phyloP scores from a whole-genome alignment of 106 monocot species.

The Ottelia alismoides region DNA sequence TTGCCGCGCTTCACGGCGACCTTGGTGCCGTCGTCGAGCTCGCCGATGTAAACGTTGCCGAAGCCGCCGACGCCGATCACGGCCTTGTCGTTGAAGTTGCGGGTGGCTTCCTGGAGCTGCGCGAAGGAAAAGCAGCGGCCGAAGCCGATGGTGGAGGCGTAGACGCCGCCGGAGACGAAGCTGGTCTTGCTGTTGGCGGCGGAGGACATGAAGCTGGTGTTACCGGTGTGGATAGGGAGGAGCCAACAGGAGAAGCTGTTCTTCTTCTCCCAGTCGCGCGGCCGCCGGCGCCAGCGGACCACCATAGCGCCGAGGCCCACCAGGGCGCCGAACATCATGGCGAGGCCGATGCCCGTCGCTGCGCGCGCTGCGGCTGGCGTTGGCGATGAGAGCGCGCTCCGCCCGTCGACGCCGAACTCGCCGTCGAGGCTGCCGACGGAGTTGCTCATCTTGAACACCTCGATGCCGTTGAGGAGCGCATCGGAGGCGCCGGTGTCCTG shows the following conservation, averaged over 20 bases:
- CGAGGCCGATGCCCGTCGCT: background rate
- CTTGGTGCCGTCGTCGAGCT: slow-evolving; percentile 7
- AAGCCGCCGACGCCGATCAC: slow-evolving; percentile 29
- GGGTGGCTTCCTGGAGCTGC: slow-evolving; percentile 25
- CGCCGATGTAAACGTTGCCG: slow-evolving; percentile 25
- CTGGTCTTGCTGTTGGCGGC: slow-evolving; percentile 13
- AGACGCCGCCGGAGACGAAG: slow-evolving; percentile 6
- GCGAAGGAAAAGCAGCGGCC: slow-evolving; percentile 25
- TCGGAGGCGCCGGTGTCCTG: background rate
- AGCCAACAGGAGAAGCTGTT: slow-evolving; percentile 12
- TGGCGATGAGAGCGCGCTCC: background rate
- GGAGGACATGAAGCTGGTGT: slow-evolving; percentile 6
- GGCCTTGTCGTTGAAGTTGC: slow-evolving; percentile 18
- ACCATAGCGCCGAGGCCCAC: background rate
- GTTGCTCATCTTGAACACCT: slow-evolving; percentile 17
- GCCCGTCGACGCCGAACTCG: background rate
- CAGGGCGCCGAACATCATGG: background rate
- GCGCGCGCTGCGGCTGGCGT: background rate
- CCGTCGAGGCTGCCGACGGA: slow-evolving; percentile 6
- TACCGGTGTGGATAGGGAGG: slow-evolving; percentile 6
- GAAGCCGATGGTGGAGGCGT: slow-evolving; percentile 16
- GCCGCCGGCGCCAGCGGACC: background rate
- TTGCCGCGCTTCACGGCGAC: slow-evolving; percentile 13
- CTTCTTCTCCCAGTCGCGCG: slow-evolving; percentile 3
- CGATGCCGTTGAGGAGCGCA: slow-evolving; percentile 10